Evolutionary conservation across 2,329 filamentous ascomycete species (phyloP).

Genomic region (Neonectria punicea): DNA sequence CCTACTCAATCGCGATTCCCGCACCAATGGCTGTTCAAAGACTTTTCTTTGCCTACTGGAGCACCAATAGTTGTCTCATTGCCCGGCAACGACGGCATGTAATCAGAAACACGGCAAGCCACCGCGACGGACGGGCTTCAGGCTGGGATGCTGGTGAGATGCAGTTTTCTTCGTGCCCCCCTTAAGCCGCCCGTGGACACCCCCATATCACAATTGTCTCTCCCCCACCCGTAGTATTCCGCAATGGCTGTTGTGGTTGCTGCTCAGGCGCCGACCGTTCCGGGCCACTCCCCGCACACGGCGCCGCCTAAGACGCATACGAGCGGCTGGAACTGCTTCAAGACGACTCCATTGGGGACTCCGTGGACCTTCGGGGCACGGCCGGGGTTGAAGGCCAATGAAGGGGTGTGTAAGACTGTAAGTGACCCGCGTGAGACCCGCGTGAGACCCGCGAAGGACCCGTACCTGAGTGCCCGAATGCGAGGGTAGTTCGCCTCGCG

Average conservation of each 20-base stretch:
- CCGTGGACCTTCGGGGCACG: slow-evolving; percentile 24
- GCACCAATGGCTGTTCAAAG: not conserved
- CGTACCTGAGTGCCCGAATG: not conserved
- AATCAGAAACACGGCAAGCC: slow-evolving; percentile 10
- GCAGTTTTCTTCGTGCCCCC: slow-evolving; percentile 27
- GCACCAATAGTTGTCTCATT: not conserved
- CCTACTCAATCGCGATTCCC: not conserved
- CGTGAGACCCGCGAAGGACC: slow-evolving; percentile 1
- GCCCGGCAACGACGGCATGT: slow-evolving; percentile 25
- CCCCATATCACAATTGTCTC: slow-evolving; percentile 19
- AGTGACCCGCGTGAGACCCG: not conserved
- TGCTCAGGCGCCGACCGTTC: slow-evolving; percentile 29
- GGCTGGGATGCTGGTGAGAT: slow-evolving; percentile 24
- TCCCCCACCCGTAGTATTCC: slow-evolving; percentile 30
- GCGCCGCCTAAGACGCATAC: slow-evolving; percentile 26
- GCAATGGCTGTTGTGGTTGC: slow-evolving; percentile 26
- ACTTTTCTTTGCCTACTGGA: not conserved
- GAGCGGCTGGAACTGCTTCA: slow-evolving; percentile 19
- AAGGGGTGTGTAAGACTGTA: slow-evolving; percentile 1
- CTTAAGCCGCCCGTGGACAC: slow-evolving; percentile 13
- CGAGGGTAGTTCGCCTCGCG: not conserved
- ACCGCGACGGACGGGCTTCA: slow-evolving; percentile 5
- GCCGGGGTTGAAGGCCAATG: slow-evolving; percentile 23
- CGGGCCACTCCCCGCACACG: slow-evolving; percentile 29
- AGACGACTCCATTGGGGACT: slow-evolving; percentile 21